A percentile compares a stretch with the other conserved stretches of the same genome.
Conservation (phyloP, 1,139 yeast species). For the Kodamaea plutei region DNA sequence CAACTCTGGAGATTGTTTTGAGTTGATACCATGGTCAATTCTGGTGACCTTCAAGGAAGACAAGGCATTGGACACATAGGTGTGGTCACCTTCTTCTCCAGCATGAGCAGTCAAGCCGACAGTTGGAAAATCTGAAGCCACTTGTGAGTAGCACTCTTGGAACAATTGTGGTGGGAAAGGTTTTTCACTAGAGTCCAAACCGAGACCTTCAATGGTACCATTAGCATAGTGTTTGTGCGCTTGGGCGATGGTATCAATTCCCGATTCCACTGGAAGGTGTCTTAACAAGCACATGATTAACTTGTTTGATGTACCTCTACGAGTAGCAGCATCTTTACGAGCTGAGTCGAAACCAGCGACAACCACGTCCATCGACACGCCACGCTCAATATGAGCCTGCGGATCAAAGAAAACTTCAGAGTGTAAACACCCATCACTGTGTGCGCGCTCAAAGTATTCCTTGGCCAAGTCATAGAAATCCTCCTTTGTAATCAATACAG, state of each 20-base stretch:
- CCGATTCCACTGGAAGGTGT: constrained; percentile 59
- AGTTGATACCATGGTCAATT: constrained; percentile 76
- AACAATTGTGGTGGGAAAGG: constrained; percentile 72
- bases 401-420: constrained; percentile 80
- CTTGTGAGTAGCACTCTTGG: constrained; percentile 51
- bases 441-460: constrained; percentile 62
- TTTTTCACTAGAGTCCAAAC: constrained; percentile 71
- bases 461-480: constrained; percentile 75
- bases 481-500: constrained; percentile 58
- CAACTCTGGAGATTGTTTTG: constrained; percentile 49
- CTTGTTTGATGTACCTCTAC: constrained; percentile 60
- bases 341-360: constrained; percentile 64
- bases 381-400: constrained; percentile 74
- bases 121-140: constrained; percentile 43
- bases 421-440: constrained; percentile 58
- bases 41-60: constrained; percentile 58
- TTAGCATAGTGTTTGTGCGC: constrained; percentile 48
- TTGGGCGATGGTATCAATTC: constrained; percentile 50
- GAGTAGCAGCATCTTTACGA: constrained; percentile 51
- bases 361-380: constrained; percentile 54
- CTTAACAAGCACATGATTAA: constrained; percentile 77
- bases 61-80: constrained; percentile 54
- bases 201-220: constrained; percentile 66
- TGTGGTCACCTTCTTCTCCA: constrained; percentile 81
- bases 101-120: constrained; percentile 77